phyloP scores from a whole-genome alignment of 139 green algal species.

The Haematococcus lacustris region DNA sequence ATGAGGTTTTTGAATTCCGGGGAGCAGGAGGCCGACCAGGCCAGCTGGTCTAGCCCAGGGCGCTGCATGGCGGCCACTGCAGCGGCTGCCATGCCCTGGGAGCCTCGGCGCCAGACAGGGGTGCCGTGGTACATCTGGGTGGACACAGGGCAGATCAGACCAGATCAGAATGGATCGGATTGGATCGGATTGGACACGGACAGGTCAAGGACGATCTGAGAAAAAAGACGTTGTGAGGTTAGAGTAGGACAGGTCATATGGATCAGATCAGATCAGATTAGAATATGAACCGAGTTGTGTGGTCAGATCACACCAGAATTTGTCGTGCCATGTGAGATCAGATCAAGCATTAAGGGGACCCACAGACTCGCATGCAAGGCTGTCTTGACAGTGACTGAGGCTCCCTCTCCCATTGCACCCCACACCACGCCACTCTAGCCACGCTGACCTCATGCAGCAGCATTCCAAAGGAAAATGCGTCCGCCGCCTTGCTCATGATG shows the following conservation, averaged over 20 bases:
- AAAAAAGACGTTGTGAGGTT: not conserved
- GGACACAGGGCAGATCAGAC: not conserved
- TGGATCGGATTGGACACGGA: not conserved
- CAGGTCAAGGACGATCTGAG: no score
- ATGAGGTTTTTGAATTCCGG: no score
- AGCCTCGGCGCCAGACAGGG: not conserved
- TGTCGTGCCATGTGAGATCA: no score
- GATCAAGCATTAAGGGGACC: not conserved
- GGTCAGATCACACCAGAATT: no score
- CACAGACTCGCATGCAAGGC: not conserved
- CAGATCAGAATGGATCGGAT: not conserved
- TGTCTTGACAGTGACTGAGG: no score
- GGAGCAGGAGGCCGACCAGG: no score
- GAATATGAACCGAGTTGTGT: no score
- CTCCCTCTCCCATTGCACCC: no score
- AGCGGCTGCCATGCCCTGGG: no score
- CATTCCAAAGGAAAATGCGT: conserved; percentile 8
- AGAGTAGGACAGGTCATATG: not conserved
- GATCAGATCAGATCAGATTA: not conserved
- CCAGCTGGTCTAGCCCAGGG: no score
- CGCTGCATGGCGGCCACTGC: no score
- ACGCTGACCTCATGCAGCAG: conserved; percentile 7
- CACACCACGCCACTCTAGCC: no score
- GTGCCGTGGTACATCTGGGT: conserved; percentile 6
- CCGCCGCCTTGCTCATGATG: conserved; percentile 8